Base-by-base conservation (phyloP, 345 rosid genomes). In the Aquilaria sinensis region DNA sequence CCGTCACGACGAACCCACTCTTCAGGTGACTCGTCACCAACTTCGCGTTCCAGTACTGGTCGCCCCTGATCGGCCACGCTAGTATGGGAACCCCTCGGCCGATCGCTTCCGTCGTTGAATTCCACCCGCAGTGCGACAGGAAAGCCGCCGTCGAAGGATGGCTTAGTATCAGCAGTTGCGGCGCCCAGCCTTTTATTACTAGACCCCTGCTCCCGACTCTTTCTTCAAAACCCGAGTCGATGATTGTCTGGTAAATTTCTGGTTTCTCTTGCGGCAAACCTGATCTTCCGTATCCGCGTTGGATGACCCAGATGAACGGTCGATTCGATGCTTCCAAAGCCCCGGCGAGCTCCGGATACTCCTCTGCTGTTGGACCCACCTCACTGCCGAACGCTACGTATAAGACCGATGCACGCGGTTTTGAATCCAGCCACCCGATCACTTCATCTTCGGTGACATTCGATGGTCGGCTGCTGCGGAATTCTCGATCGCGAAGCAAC, bases 101-200 rank as follows among this genome's bases (percentile, higher is more conserved):
- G 1, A 78, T 69, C 1, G 85, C 87, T 60, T 85, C 90, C 70
- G 73, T 58, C 0, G 85, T 76, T 0, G 87, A 81, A 63, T 85
- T 85, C 87, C 85, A 80, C 6, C 87, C 79, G 31, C 87, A 82
- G 45, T 80, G 90, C 0, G 87, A 80, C 53, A 85, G 1, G 67
- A 84, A 81, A 3, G 76, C 86, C 3, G 68, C 83, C 0, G 74
- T 69, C 0, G 86, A 85, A 0, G 58, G 67, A 49, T 79, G 87
- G 65, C 77, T 77, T 46, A 82, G 73, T 57, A 82, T 79, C 70
- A 82, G 12, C 72, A 77, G 53, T 60, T 77, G 87, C 0, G 86
- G 86, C 10, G 86, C 78, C 86, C 86, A 79, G 14, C 80, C 81
- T 12, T 61, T 63, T 12, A 82, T 71, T 32, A 82, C 62, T 74